Conservation (phyloP, 2,329 filamentous ascomycete genomes). For the Bipolaris sorokiniana region DNA sequence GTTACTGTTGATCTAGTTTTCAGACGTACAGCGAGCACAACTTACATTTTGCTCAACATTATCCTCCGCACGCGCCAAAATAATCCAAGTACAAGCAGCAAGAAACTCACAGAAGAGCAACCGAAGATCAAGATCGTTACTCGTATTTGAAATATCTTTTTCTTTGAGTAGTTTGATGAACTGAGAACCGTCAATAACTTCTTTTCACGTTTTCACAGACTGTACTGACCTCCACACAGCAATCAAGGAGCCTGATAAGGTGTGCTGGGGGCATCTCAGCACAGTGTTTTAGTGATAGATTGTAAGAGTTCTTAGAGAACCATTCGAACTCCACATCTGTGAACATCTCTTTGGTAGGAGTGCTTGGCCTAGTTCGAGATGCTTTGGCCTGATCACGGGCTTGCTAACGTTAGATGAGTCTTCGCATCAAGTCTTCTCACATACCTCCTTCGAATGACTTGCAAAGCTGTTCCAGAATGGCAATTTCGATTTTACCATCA, state of each 20-base stretch:
- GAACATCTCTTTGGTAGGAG: constrained; percentile 56
- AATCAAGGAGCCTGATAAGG: constrained; percentile 61
- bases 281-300: constrained; percentile 70
- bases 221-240: constrained; percentile 51
- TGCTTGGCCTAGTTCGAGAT: constrained; percentile 52
- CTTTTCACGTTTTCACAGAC: neutral
- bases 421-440: neutral
- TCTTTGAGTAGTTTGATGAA: constrained; percentile 51
- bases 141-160: constrained; percentile 25
- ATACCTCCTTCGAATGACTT: constrained; percentile 59
- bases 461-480: constrained; percentile 59
- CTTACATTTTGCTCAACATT: constrained; percentile 50
- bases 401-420: constrained; percentile 49
- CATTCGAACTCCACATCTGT: constrained; percentile 73
- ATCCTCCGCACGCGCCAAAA: constrained; percentile 57
- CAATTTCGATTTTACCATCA: constrained; percentile 30
- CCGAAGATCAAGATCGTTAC: constrained; percentile 62
- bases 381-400: constrained; percentile 56
- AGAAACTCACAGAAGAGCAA: constrained; percentile 75
- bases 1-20: neutral
- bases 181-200: constrained; percentile 28
- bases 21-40: constrained; percentile 18
- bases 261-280: constrained; percentile 62
- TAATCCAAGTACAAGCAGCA: constrained; percentile 53
- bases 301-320: constrained; percentile 85